Evolutionary conservation across 208 protist species (phyloP).

Genomic region (Leishmania arabica): DNA sequence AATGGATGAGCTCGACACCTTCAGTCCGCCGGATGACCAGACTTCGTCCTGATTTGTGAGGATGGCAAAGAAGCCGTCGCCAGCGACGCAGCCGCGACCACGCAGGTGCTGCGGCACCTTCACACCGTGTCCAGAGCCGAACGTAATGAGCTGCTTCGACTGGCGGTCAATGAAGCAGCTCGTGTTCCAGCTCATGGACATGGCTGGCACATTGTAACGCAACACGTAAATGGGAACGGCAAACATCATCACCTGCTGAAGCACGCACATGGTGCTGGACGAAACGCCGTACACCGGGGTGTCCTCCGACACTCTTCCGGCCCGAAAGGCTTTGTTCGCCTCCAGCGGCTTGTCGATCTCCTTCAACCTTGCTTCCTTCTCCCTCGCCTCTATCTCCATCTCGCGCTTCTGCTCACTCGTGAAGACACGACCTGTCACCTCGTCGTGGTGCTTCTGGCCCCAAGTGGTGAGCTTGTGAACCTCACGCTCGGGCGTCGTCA

Average conservation of each 20-base stretch:
- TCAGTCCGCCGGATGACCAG: conserved; percentile 72
- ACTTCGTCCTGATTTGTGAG: conserved; percentile 87
- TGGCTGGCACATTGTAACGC: conserved; percentile 87
- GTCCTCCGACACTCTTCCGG: neutral
- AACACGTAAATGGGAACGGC: conserved; percentile 79
- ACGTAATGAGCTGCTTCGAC: conserved; percentile 79
- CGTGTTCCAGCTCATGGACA: conserved; percentile 88
- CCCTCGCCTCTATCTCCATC: conserved; percentile 21
- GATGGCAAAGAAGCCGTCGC: conserved; percentile 86
- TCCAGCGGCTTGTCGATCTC: conserved; percentile 39
- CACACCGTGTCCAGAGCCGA: conserved; percentile 62
- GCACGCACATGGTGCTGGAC: conserved; percentile 56
- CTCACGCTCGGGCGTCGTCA: conserved; percentile 39
- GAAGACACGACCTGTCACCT: conserved; percentile 36
- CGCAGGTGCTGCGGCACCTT: conserved; percentile 77
- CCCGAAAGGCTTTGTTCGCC: conserved; percentile 41
- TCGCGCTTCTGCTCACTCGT: conserved; percentile 36
- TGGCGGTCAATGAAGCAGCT: conserved; percentile 82
- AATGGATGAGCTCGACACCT: conserved; percentile 47
- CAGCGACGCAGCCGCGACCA: conserved; percentile 79
- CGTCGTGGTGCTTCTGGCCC: conserved; percentile 36
- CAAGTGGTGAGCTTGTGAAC: conserved; percentile 32
- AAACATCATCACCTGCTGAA: conserved; percentile 90
- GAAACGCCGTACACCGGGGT: conserved; percentile 39
- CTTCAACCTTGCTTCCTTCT: conserved; percentile 36